Evolutionary conservation across 2,329 filamentous ascomycete genomes (phyloP).

Genomic region (Aspergillus tamarii): DNA sequence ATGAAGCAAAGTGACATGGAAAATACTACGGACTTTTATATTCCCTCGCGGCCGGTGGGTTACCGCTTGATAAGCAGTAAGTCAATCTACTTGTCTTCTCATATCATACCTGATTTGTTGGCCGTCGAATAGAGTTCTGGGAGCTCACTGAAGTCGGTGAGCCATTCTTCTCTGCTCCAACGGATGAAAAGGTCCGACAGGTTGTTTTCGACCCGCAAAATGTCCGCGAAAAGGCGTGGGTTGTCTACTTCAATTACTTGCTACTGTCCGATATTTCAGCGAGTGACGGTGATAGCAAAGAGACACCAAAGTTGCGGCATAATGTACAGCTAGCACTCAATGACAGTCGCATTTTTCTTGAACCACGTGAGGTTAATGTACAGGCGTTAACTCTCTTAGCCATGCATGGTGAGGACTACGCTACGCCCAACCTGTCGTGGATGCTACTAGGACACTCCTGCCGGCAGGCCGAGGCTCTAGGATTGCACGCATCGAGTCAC

Average conservation of each 20-base stretch:
- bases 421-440: slow-evolving; percentile 21
- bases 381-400: slow-evolving; percentile 15
- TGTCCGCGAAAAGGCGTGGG: slow-evolving; percentile 17
- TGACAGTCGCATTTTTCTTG: slow-evolving; percentile 19
- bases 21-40: background rate
- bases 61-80: slow-evolving; percentile 5
- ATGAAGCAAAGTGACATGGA: background rate
- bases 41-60: background rate
- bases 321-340: slow-evolving; percentile 19
- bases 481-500: slow-evolving; percentile 2
- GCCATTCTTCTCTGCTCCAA: background rate
- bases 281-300: background rate
- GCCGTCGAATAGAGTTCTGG: background rate
- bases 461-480: slow-evolving; percentile 20
- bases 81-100: background rate
- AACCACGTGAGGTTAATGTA: slow-evolving; percentile 16
- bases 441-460: slow-evolving; percentile 21
- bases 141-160: background rate
- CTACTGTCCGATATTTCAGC: slow-evolving; percentile 10
- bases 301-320: background rate
- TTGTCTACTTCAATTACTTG: slow-evolving; percentile 21
- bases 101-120: background rate
- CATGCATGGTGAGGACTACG: slow-evolving; percentile 21
- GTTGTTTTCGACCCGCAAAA: slow-evolving; percentile 20
- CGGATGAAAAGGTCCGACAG: slow-evolving; percentile 7